Percentiles rank a stretch among this genome's conserved stretches.
Conservation (phyloP, 768 basidiomycete species). For the Podaxis sp. region DNA sequence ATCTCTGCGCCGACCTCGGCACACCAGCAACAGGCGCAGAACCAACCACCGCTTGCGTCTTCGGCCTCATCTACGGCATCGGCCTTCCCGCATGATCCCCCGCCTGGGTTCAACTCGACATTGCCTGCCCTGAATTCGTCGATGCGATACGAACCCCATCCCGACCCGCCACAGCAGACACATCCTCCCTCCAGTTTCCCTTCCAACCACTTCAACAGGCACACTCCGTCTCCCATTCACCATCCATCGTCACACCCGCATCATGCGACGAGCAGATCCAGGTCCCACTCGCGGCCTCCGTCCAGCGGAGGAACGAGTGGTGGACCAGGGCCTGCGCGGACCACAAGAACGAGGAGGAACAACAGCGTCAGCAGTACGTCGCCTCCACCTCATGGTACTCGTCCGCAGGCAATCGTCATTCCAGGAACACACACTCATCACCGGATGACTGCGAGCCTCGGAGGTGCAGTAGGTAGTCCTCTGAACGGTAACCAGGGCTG, state of each 20-base stretch:
- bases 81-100: conserved; percentile 23
- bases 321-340: conserved; percentile 51
- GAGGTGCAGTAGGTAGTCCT: conserved; percentile 2
- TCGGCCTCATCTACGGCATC: conserved; percentile 14
- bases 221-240: conserved; percentile 33
- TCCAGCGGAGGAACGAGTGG: conserved; percentile 14
- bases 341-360: conserved; percentile 54
- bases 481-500: conserved; percentile 11
- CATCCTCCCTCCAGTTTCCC: conserved; percentile 17
- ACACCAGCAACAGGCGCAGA: conserved; percentile 30
- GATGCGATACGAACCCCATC: conserved; percentile 49
- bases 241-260: conserved; percentile 19
- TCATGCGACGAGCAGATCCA: conserved; percentile 15
- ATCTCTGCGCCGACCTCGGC: conserved; percentile 44
- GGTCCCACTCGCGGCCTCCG: conserved; percentile 19
- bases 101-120: conserved; percentile 46
- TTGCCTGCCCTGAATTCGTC: conserved; percentile 50
- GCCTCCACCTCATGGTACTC: conserved; percentile 42
- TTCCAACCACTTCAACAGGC: conserved; percentile 22
- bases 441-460: conserved; percentile 9
- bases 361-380: conserved; percentile 58
- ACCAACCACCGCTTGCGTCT: conserved; percentile 18
- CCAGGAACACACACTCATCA: conserved; percentile 31
- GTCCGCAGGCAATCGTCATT: conserved; percentile 72
- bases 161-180: conserved; percentile 27